These are phyloP conservation scores for Malassezia caprae DNA, from an alignment of 1,284 basidiomycete genomes.

Conservation along the genomic window DNA sequence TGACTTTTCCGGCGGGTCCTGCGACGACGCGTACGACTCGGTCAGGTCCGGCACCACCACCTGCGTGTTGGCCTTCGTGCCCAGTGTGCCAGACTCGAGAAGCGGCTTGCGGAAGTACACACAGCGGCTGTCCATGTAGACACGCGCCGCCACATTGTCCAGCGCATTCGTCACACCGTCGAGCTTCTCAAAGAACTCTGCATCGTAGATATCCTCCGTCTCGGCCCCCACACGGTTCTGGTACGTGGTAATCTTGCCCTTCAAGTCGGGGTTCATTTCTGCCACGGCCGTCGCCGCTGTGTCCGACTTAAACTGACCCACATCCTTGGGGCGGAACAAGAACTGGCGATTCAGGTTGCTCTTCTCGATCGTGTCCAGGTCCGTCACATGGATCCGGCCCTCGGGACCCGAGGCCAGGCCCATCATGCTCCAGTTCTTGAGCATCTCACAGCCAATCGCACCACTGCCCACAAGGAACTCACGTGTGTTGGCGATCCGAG, in stretches of 20 bases:
- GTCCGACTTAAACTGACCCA: constrained; percentile 96
- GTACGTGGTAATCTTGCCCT: constrained; percentile 74
- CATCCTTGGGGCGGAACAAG: constrained; percentile 90
- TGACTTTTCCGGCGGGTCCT: constrained; percentile 98
- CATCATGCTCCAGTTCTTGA: constrained; percentile 99
- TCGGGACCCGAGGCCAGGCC: constrained; percentile 73
- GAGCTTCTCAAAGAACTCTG: constrained; percentile 70
- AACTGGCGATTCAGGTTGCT: constrained; percentile 97
- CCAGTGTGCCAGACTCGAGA: constrained; percentile 92
- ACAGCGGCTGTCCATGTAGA: constrained; percentile 98
- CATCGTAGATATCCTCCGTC: constrained; percentile 88
- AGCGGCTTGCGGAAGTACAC: constrained; percentile 95
- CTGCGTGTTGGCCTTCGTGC: constrained; percentile 97
- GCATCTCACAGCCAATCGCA: constrained; percentile 98
- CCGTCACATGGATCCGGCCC: constrained; percentile 85
- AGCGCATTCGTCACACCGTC: constrained; percentile 99
- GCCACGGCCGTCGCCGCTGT: constrained; percentile 82
- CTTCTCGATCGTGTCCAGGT: constrained; percentile 98
- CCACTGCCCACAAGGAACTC: constrained; percentile 97
- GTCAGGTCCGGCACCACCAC: constrained; percentile 90
- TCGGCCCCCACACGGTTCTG: constrained; percentile 85
- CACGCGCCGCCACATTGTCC: constrained; percentile 88
- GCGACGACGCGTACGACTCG: constrained; percentile 94
- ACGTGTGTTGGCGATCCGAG: constrained; percentile 77
- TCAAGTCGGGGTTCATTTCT: constrained; percentile 90